A percentile compares a stretch with the other conserved stretches of the same genome.
Evolutionary conservation across 441 rosid species (phyloP).

Genomic region (Aquilaria agallochum): DNA sequence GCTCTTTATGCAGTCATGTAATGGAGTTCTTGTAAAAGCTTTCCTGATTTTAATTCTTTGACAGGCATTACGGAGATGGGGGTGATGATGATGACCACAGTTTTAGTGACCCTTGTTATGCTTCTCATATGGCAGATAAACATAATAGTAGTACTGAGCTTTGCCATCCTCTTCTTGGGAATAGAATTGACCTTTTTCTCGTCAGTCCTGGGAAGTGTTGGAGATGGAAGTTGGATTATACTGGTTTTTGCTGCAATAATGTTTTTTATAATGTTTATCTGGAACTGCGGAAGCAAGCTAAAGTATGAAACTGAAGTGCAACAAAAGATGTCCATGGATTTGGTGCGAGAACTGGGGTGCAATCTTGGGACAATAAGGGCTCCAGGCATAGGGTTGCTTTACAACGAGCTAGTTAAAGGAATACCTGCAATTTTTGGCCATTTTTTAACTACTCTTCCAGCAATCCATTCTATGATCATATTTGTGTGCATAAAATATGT

Average conservation of each 20-base stretch:
- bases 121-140: constrained; percentile 99
- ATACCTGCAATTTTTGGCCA: constrained; percentile 96
- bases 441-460: constrained; percentile 95
- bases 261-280: constrained; percentile 88
- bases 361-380: constrained; percentile 96
- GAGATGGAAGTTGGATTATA: constrained; percentile 97
- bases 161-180: constrained; percentile 67
- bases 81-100: constrained; percentile 98
- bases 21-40: constrained; percentile 2
- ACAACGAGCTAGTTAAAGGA: constrained; percentile 91
- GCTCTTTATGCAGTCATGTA: not conserved
- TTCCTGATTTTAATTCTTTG: constrained; percentile 19
- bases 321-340: constrained; percentile 84
- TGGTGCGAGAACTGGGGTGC: constrained; percentile 88
- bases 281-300: constrained; percentile 98
- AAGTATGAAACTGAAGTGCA: constrained; percentile 95
- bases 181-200: constrained; percentile 79
- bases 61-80: constrained; percentile 96
- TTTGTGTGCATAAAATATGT: constrained; percentile 94
- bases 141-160: constrained; percentile 67
- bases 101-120: constrained; percentile 89
- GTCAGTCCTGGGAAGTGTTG: constrained; percentile 72
- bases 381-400: constrained; percentile 96
- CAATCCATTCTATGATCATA: constrained; percentile 95
- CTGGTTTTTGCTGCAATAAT: constrained; percentile 76